A percentile compares a stretch with the other conserved stretches of the same genome.
These are phyloP conservation scores for Phytophthora kernoviae DNA, from an alignment of 352 stramenopile genomes.

Conservation along the genomic window DNA sequence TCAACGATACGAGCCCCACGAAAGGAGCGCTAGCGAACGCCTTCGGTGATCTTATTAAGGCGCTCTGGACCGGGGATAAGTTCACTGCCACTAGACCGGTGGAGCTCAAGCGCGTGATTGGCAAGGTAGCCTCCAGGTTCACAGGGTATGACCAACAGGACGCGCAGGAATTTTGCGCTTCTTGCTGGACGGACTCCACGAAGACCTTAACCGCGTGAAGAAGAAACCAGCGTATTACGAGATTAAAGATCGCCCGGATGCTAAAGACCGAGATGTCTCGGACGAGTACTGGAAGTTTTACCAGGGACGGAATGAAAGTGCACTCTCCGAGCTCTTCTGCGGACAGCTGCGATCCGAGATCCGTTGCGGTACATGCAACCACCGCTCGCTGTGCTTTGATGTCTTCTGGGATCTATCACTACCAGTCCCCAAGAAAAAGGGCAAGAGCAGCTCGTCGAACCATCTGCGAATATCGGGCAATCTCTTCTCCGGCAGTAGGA, in stretches of 20 bases:
- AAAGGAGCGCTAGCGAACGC: conserved; percentile 63
- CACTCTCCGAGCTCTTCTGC: conserved; percentile 82
- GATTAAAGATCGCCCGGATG: conserved; percentile 68
- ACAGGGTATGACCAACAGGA: conserved; percentile 51
- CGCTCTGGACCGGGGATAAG: conserved; percentile 62
- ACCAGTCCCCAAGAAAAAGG: conserved; percentile 66
- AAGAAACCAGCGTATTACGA: conserved; percentile 80
- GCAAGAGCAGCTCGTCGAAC: conserved; percentile 39
- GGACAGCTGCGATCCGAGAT: conserved; percentile 84
- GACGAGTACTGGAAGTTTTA: conserved; percentile 91
- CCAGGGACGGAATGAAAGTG: conserved; percentile 62
- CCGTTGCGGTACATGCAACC: conserved; percentile 68
- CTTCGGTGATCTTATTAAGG: conserved; percentile 75
- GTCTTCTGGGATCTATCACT: conserved; percentile 87
- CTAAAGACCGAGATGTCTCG: conserved; percentile 42
- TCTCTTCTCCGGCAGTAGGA: conserved; percentile 37
- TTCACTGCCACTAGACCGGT: conserved; percentile 63
- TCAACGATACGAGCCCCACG: conserved; percentile 63
- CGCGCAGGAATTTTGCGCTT: conserved; percentile 92
- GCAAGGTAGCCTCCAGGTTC: conserved; percentile 36
- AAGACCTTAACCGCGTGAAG: conserved; percentile 85
- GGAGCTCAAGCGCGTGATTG: conserved; percentile 78
- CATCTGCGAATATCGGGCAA: conserved; percentile 41
- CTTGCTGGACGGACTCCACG: conserved; percentile 86
- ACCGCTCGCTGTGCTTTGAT: conserved; percentile 83